Evolutionary conservation across 2,329 filamentous ascomycete species (phyloP).

Genomic region (Fusarium udum): DNA sequence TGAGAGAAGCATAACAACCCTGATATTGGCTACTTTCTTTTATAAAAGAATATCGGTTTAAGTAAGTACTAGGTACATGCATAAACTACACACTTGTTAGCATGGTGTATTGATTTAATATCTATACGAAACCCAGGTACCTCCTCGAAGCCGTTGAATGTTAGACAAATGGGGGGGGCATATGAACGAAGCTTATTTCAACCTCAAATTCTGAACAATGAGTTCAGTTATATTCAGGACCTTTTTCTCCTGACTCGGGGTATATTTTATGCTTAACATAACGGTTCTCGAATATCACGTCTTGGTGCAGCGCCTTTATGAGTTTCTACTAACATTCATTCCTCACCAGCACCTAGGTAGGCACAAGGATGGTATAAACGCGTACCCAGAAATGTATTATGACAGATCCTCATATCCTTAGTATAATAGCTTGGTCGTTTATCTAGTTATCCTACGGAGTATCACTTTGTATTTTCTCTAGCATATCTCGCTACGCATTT

Average conservation of each 20-base stretch:
- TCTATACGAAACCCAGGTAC: neutral
- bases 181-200: slow-evolving; percentile 16
- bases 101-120: neutral
- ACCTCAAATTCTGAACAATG: neutral
- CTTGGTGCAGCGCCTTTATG: neutral
- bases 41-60: neutral
- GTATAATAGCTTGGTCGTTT: neutral
- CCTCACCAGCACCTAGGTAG: neutral
- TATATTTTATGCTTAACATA: neutral
- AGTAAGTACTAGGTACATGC: neutral
- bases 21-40: neutral
- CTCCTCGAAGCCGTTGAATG: slow-evolving; percentile 1
- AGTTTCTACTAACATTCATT: neutral
- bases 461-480: neutral
- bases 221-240: neutral
- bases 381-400: neutral
- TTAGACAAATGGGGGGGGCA: neutral
- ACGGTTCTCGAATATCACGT: neutral
- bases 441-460: neutral
- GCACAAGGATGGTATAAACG: neutral
- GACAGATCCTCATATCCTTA: neutral
- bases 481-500: neutral
- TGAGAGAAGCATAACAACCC: neutral
- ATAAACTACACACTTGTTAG: neutral
- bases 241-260: neutral